Evolutionary conservation across 352 stramenopile genomes (phyloP).

Genomic region (Pythium angustatum): DNA sequence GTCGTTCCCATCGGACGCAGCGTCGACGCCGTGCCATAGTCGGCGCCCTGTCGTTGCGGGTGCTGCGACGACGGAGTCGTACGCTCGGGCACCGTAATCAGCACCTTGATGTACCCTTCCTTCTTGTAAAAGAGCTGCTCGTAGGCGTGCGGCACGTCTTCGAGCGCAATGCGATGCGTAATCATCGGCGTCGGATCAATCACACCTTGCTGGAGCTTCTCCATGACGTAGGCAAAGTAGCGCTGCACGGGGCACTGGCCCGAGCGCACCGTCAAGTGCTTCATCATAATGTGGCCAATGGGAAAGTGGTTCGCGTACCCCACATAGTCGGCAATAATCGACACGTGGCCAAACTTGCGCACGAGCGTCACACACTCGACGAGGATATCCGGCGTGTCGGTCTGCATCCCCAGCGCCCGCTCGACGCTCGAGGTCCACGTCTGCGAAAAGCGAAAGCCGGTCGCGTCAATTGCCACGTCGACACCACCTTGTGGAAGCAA

Average conservation of each 20-base stretch:
- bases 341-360: constrained; percentile 61
- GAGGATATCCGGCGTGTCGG: constrained; percentile 49
- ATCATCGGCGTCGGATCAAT: constrained; percentile 61
- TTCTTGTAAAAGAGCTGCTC: constrained; percentile 56
- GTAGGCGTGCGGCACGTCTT: constrained; percentile 58
- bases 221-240: constrained; percentile 56
- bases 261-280: constrained; percentile 54
- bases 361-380: constrained; percentile 59
- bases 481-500: constrained; percentile 52
- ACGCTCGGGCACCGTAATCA: constrained; percentile 27
- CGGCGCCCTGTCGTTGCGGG: neutral
- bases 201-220: constrained; percentile 36
- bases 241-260: constrained; percentile 54
- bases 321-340: constrained; percentile 57
- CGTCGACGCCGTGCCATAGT: constrained; percentile 2
- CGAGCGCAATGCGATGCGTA: constrained; percentile 55
- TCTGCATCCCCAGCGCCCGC: constrained; percentile 52
- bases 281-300: constrained; percentile 62
- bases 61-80: neutral
- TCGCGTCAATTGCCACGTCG: constrained; percentile 60
- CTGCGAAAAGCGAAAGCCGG: constrained; percentile 34
- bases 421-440: constrained; percentile 46
- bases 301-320: constrained; percentile 46
- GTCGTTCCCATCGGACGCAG: constrained; percentile 3
- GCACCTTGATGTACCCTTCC: constrained; percentile 59